A percentile compares a stretch with the other conserved stretches of the same genome.
Evolutionary conservation across 257 asterid species (phyloP).

Genomic region (Solanum paucissectum): DNA sequence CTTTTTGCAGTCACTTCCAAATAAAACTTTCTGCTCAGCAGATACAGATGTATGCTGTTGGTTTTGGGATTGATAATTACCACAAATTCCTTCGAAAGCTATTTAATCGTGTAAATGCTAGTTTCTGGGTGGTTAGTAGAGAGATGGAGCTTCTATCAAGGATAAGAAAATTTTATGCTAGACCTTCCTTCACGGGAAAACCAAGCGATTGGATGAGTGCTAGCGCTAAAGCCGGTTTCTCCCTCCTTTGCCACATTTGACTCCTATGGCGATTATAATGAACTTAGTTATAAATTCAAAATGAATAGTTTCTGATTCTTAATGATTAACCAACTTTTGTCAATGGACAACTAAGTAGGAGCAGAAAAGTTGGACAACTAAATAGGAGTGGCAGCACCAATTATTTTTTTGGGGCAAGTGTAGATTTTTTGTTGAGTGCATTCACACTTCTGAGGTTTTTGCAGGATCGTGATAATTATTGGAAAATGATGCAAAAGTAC

Average conservation of each 20-base stretch:
- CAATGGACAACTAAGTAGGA: neutral
- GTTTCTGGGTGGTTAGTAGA: neutral
- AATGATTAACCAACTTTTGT: neutral
- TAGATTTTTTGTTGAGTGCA: neutral
- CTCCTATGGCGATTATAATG: neutral
- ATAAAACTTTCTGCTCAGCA: neutral
- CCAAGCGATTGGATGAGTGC: neutral
- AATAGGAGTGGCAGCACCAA: neutral
- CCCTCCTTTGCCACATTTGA: neutral
- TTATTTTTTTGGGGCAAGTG: neutral
- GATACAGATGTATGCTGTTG: neutral
- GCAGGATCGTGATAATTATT: conserved; percentile 91
- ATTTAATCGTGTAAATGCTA: neutral
- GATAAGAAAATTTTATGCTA: neutral
- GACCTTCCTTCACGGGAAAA: neutral
- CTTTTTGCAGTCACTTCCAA: neutral
- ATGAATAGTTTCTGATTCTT: neutral
- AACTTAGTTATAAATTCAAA: neutral
- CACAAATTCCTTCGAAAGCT: neutral
- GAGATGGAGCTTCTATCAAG: neutral
- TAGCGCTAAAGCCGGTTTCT: neutral
- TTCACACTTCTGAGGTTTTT: conserved; percentile 2
- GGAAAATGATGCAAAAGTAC: conserved; percentile 97
- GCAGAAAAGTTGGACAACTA: neutral
- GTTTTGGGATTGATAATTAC: neutral